phyloP scores from a whole-genome alignment of 371 early-diverging fungal genomes.

The Entomophthora muscae region DNA sequence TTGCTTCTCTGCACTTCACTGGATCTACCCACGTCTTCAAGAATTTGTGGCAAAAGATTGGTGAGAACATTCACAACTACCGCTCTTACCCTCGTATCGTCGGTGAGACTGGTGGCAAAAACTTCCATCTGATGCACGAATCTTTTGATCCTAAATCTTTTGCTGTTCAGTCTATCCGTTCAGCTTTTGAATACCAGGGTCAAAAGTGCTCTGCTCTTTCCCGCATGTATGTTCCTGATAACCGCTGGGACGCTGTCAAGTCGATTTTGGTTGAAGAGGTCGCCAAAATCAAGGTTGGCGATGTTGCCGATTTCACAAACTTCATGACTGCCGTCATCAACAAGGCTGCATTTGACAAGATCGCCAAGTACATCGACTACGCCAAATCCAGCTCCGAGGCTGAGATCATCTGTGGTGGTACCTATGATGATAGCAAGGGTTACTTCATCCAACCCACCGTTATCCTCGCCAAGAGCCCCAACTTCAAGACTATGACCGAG shows the following conservation, averaged over 20 bases:
- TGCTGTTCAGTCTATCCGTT: slow-evolving; percentile 72
- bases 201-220: slow-evolving; percentile 96
- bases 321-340: slow-evolving; percentile 70
- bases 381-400: slow-evolving; percentile 38
- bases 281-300: no score
- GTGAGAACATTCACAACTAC: no score
- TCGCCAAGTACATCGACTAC: slow-evolving; percentile 70
- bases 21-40: slow-evolving; percentile 90
- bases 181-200: slow-evolving; percentile 92
- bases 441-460: slow-evolving; percentile 63
- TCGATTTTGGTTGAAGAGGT: slow-evolving; percentile 38
- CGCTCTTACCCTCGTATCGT: no score
- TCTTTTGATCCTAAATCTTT: slow-evolving; percentile 39
- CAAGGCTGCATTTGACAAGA: slow-evolving; percentile 82
- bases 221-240: slow-evolving; percentile 76
- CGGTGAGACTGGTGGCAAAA: no score
- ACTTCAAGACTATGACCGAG: slow-evolving; percentile 71
- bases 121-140: slow-evolving; percentile 86
- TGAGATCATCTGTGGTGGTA: no score
- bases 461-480: slow-evolving; percentile 69
- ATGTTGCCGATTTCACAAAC: no score
- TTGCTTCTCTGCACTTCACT: slow-evolving; percentile 94
- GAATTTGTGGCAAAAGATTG: no score
- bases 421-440: no score
- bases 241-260: slow-evolving; percentile 57